Evolutionary conservation across 2,329 filamentous ascomycete genomes (phyloP).

Genomic region (Fusarium sp.): DNA sequence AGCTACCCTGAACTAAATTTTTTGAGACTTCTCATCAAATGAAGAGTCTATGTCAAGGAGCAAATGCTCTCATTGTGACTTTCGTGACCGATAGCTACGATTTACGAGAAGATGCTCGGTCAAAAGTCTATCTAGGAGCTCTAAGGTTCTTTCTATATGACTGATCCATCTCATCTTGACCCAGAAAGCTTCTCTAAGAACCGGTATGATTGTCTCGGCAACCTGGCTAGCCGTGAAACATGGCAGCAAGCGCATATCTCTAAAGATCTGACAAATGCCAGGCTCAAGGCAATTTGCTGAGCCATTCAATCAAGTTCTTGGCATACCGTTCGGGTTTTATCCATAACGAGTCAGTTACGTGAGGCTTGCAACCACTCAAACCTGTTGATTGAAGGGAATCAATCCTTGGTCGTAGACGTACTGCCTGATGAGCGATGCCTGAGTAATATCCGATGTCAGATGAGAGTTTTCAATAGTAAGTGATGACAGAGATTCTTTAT

Average conservation of each 20-base stretch:
- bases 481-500: not conserved
- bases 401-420: not conserved
- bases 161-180: not conserved
- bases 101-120: not conserved
- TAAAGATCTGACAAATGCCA: not conserved
- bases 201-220: not conserved
- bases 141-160: not conserved
- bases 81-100: not conserved
- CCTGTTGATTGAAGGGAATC: not conserved
- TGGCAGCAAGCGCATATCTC: not conserved
- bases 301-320: not conserved
- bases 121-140: not conserved
- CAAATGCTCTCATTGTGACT: not conserved
- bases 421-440: not conserved
- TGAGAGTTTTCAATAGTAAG: not conserved
- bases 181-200: not conserved
- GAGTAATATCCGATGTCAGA: not conserved
- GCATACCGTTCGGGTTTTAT: not conserved
- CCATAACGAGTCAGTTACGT: not conserved
- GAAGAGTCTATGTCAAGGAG: not conserved
- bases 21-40: not conserved
- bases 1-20: not conserved
- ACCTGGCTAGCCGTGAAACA: not conserved
- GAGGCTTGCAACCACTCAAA: not conserved
- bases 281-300: not conserved